Evolutionary conservation across 2,329 filamentous ascomycete species (phyloP).

Genomic region (Trichoderma citrinoviride): DNA sequence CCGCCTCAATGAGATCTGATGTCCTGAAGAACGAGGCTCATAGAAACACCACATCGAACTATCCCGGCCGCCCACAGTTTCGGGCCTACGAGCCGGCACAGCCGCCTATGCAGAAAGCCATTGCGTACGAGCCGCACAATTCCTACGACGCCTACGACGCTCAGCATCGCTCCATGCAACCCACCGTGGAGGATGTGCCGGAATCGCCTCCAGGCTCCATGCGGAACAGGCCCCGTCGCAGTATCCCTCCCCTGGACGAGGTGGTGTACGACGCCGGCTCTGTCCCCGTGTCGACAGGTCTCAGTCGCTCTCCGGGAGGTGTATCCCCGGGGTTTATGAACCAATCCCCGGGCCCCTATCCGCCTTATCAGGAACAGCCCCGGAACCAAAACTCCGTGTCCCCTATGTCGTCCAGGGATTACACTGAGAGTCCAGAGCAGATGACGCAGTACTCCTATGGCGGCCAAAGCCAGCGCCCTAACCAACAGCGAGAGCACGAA

Average conservation of each 20-base stretch:
- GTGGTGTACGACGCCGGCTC: conserved; percentile 39
- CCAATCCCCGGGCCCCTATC: conserved; percentile 27
- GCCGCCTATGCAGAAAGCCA: conserved; percentile 5
- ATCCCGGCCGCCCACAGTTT: conserved; percentile 55
- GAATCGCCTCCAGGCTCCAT: conserved; percentile 44
- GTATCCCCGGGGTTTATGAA: conserved; percentile 31
- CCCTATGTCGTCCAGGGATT: conserved; percentile 36
- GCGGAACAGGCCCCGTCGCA: conserved; percentile 30
- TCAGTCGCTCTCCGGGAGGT: conserved; percentile 36
- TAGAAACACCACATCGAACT: conserved; percentile 48
- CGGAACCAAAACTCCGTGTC: conserved; percentile 30
- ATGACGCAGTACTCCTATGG: conserved; percentile 32
- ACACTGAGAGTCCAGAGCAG: conserved; percentile 34
- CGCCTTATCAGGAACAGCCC: conserved; percentile 27
- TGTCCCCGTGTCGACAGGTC: conserved; percentile 46
- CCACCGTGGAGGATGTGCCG: conserved; percentile 62
- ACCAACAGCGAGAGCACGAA: conserved; percentile 39
- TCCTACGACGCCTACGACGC: conserved; percentile 52
- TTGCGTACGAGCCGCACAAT: conserved; percentile 38
- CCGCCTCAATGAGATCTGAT: conserved; percentile 57
- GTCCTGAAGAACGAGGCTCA: conserved; percentile 58
- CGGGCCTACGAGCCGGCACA: conserved; percentile 46
- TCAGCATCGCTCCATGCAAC: conserved; percentile 55
- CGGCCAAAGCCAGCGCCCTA: conserved; percentile 34
- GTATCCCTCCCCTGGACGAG: conserved; percentile 36